Evolutionary conservation across 2,329 filamentous ascomycete species (phyloP), one percentile per base, ranked within the genome.

Genomic region (Mycosphaerella sp.): DNA sequence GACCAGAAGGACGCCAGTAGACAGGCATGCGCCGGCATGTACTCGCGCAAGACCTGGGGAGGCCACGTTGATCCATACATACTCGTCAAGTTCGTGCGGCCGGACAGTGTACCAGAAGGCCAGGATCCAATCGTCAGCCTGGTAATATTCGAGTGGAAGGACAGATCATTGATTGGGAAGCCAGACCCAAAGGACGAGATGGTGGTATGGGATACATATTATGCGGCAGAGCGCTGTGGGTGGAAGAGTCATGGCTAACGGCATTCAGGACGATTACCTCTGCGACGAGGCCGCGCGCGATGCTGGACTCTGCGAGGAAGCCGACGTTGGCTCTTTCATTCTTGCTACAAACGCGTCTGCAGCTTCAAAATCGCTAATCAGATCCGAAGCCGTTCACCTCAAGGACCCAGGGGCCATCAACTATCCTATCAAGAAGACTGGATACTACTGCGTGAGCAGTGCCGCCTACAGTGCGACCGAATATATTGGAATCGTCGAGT

Each of bases 371-470:
- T 87, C 81, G 61, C 71, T 85, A 46, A 88, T 98, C 62, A 76
- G 87, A 61, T 92, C 89, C 57, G 78, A 87, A 70, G 89, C 90
- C 8, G 77, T 97, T 56, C 84, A 95, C 68, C 78, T 97, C 48
- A 92, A 89, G 60, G 77, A 87, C 53, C 80, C 88, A 17, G 76
- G 78, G 9, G 78, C 84, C 2, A 82, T 95, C 69, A 87, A 89
- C 59, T 98, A 97, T 69, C 78, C 82, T 5, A 84, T 96, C 64
- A 85, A 85, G 66, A 89, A 89, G 71, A 98, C 93, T 0, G 93
- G 93, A 29, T 98, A 96, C 73, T 98, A 95, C 72, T 98, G 93
- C 66, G 85, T 98, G 55, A 83, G 88, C 49, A 93, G 89, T 1
- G 84, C 83, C 60, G 80, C 80, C 21, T 92, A 83, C 69, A 82